Evolutionary conservation across 768 basidiomycete species (phyloP).

Genomic region (Mrakia hoshinonis): DNA sequence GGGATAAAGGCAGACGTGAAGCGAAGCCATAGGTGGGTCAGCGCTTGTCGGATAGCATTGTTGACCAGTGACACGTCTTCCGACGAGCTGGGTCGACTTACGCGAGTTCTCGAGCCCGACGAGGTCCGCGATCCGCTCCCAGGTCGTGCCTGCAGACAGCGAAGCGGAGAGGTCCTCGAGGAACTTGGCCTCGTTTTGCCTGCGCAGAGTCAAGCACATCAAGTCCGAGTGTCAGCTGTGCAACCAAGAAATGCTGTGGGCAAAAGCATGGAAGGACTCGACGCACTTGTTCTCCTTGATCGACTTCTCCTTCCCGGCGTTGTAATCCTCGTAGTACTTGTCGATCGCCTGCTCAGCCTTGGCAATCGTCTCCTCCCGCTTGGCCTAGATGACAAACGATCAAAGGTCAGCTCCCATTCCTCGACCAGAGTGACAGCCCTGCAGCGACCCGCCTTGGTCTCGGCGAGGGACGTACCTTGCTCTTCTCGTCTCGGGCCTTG

Average conservation of each 20-base stretch:
- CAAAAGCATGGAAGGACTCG: background rate
- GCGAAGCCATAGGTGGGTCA: background rate
- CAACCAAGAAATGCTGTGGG: constrained; percentile 14
- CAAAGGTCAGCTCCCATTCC: background rate
- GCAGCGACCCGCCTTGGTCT: too few relatives aligned
- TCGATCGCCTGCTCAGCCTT: constrained; percentile 39
- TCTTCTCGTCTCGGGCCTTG: constrained; percentile 25
- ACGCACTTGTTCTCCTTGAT: constrained; percentile 93
- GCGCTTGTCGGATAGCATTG: too few relatives aligned
- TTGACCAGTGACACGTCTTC: too few relatives aligned
- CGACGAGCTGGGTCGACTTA: constrained; percentile 31
- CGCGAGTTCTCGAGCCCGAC: constrained; percentile 86
- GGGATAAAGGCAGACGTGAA: background rate
- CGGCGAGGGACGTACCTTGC: too few relatives aligned
- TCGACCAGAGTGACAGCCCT: too few relatives aligned
- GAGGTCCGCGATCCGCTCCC: constrained; percentile 81
- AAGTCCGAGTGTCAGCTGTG: background rate
- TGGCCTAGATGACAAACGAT: background rate
- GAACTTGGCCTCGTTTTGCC: constrained; percentile 80
- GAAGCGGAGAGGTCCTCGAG: constrained; percentile 60
- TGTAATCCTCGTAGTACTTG: constrained; percentile 46
- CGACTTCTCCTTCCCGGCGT: constrained; percentile 75
- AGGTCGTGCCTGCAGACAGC: constrained; percentile 82
- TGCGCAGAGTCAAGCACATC: constrained; percentile 38
- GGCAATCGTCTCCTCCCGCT: constrained; percentile 17